phyloP scores from a whole-genome alignment of 345 rosid species.

The Salix viminalis region DNA sequence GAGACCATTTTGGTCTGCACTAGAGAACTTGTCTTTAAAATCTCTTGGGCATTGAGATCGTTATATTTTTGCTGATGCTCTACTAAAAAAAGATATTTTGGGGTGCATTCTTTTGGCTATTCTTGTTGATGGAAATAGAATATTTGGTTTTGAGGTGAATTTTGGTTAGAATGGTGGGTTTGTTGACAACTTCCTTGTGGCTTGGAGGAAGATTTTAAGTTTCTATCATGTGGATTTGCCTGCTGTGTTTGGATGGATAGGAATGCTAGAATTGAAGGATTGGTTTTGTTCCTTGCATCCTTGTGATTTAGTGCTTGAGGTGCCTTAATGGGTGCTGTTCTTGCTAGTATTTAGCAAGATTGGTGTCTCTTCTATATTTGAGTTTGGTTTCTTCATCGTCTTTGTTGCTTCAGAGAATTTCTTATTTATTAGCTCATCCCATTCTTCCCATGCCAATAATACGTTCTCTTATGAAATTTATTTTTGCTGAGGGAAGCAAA shows the following conservation, averaged over 20 bases:
- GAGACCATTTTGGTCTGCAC: no score
- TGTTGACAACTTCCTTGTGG: background rate
- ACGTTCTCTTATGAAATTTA: background rate
- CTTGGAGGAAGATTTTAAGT: background rate
- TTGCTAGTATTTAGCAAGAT: background rate
- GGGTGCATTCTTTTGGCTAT: background rate
- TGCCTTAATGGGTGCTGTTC: background rate
- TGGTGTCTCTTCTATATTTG: background rate
- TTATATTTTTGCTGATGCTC: no score
- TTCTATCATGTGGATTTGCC: background rate
- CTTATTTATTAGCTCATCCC: background rate
- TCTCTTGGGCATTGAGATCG: background rate
- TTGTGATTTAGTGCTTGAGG: background rate
- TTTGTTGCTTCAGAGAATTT: background rate
- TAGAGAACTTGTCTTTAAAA: background rate
- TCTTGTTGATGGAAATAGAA: background rate
- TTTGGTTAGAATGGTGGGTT: background rate
- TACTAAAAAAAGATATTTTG: background rate
- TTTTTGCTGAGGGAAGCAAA: background rate
- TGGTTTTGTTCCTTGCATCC: background rate
- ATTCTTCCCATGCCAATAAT: background rate
- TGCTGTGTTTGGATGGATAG: no score
- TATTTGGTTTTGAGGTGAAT: no score
- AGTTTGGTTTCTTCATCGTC: background rate
- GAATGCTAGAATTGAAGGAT: background rate